A percentile compares a stretch with the other conserved stretches of the same genome.
Conservation (phyloP, 495 filamentous ascomycete genomes). For the Tuber calosporum region DNA sequence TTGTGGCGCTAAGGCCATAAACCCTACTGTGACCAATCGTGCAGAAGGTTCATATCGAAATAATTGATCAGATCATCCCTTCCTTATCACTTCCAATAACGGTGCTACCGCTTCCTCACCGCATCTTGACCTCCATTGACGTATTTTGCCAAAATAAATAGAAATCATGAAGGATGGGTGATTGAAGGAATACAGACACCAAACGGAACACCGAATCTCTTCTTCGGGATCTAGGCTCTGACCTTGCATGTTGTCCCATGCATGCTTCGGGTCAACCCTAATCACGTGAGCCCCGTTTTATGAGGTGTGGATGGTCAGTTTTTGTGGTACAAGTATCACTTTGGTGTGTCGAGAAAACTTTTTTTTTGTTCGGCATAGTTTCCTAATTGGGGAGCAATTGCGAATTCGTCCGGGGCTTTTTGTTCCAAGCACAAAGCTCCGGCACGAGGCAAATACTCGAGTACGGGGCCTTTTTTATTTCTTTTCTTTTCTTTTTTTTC, state of each 20-base stretch:
- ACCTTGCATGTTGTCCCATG: slow-evolving; percentile 35
- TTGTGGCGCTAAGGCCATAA: slow-evolving; percentile 19
- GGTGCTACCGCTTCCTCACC: slow-evolving; percentile 9
- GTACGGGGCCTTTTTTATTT: not conserved
- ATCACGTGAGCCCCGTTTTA: slow-evolving; percentile 24
- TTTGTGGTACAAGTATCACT: not conserved
- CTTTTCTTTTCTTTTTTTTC: not conserved
- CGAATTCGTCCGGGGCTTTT: not conserved
- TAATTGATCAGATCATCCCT: slow-evolving; percentile 6
- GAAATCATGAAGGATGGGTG: slow-evolving; percentile 10
- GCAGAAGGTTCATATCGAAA: not conserved
- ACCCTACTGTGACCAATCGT: slow-evolving; percentile 9
- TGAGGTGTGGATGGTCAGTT: not conserved
- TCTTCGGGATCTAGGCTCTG: slow-evolving; percentile 28
- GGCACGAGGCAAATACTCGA: not conserved
- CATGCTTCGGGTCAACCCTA: slow-evolving; percentile 30
- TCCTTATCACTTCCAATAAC: slow-evolving; percentile 15
- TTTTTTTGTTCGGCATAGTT: not conserved
- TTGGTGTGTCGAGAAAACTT: not conserved
- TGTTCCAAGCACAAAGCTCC: not conserved
- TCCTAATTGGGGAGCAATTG: not conserved
- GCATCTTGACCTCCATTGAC: not conserved
- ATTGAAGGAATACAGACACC: slow-evolving; percentile 13
- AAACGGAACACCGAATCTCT: slow-evolving; percentile 29
- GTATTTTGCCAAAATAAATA: slow-evolving; percentile 27